Evolutionary conservation across 2,329 filamentous ascomycete species (phyloP), one percentile per base, ranked within the genome.

Genomic region (Penicillium expansum): DNA sequence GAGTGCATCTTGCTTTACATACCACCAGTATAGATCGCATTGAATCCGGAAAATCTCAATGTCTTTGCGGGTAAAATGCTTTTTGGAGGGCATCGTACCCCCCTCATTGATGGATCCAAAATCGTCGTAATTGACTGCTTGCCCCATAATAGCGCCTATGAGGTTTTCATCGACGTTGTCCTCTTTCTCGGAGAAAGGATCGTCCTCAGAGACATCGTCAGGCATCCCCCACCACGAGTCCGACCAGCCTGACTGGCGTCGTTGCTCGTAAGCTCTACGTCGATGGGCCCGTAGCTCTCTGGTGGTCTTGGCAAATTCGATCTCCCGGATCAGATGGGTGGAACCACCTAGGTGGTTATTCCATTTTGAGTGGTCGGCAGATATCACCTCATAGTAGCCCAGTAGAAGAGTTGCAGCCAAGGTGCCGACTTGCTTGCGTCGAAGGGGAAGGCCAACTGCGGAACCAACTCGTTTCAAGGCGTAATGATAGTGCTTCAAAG

Each of bases 11-110:
- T 97, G 94, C 74, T 96, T 96, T 66, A 85, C 88, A 71, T 92
- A 97, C 90, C 92, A 97, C 92, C 93, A 99, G 70, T 89, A 95
- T 5, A 97, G 76, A 74, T 97, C 94, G 62, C 89, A 86, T 38
- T 94, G 80, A 16, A 89, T 87, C 67, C 94, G 89, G 67, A 90
- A 96, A 39, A 84, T 86, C 60, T 91, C 87, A 47, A 96, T 82
- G 59, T 97, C 92, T 59, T 79, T 78, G 16, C 71, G 69, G 10
- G 75, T 74, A 30, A 79, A 76, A 52, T 73, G 61, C 67, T 50
- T 75, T 64, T 62, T 72, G 63, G 59, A 61, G 14, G 58, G 33
- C 18, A 56, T 51, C 16, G 52, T 48, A 30, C 60, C 55, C 32
- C 60, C 65, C 39, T 67, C 66, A 42, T 82, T 69, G 13, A 86